Percentiles rank a stretch among this genome's conserved stretches.
These are phyloP conservation scores for Fistulinella prunicolor DNA, from an alignment of 768 basidiomycete species.

Conservation along the genomic window DNA sequence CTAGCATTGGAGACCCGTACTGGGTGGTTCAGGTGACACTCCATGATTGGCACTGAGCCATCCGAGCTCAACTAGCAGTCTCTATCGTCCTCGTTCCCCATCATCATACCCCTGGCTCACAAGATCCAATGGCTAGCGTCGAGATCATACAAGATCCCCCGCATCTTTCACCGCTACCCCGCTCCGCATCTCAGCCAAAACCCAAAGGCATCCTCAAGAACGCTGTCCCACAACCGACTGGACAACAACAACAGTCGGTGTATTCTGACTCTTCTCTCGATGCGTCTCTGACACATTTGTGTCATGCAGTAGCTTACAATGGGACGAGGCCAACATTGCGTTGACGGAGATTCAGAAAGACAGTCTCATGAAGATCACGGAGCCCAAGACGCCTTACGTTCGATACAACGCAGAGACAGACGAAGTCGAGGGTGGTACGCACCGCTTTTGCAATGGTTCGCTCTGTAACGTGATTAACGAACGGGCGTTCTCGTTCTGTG, in stretches of 20 bases:
- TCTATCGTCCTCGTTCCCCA: background rate
- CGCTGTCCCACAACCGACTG: conserved; percentile 44
- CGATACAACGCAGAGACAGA: conserved; percentile 88
- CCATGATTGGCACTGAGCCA: conserved; percentile 4
- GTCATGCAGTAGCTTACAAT: conserved; percentile 63
- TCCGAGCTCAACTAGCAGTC: too few relatives aligned
- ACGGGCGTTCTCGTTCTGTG: too few relatives aligned
- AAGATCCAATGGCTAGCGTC: conserved; percentile 21
- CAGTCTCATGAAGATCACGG: conserved; percentile 97
- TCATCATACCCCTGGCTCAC: conserved; percentile 1
- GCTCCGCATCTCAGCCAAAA: conserved; percentile 65
- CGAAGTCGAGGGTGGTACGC: conserved; percentile 75
- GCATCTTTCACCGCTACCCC: conserved; percentile 48
- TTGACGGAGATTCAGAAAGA: conserved; percentile 93
- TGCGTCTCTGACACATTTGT: background rate
- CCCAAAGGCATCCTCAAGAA: conserved; percentile 92
- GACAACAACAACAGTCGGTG: conserved; percentile 52
- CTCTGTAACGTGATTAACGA: too few relatives aligned
- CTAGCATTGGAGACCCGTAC: too few relatives aligned
- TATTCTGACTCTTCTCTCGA: background rate
- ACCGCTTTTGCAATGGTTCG: background rate
- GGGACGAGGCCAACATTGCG: conserved; percentile 94
- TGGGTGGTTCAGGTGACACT: conserved; percentile 11
- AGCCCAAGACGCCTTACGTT: conserved; percentile 96
- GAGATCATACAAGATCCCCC: conserved; percentile 40